Evolutionary conservation across 306 rosid species (phyloP).

Genomic region (Dicorynia guianensis): DNA sequence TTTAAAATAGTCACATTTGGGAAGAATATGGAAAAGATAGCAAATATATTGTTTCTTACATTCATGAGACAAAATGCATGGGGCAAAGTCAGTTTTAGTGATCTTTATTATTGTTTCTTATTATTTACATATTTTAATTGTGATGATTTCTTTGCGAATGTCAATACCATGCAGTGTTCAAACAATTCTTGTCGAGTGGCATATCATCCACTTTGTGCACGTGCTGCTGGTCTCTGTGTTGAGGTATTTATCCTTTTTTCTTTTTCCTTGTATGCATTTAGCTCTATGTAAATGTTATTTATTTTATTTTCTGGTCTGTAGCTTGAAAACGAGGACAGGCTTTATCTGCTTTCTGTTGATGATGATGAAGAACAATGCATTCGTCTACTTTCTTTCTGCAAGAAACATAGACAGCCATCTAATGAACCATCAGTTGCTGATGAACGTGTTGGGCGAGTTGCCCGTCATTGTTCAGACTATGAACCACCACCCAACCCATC

Average conservation of each 20-base stretch:
- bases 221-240: constrained; percentile 99
- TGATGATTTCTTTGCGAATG: constrained; percentile 9
- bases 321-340: constrained; percentile 99
- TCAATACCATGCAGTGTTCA: constrained; percentile 75
- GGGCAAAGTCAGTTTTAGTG: constrained; percentile 29
- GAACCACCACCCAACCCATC: constrained; percentile 84
- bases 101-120: constrained; percentile 9
- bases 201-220: constrained; percentile 98
- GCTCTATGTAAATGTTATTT: not conserved
- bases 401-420: constrained; percentile 95
- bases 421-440: constrained; percentile 77
- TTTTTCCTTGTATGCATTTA: not conserved
- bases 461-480: constrained; percentile 79
- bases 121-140: constrained; percentile 20
- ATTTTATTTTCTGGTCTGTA: constrained; percentile 44
- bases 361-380: constrained; percentile 98
- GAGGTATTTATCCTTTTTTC: constrained; percentile 66
- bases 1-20: not conserved
- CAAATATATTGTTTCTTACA: not conserved
- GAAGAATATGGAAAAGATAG: constrained; percentile 4
- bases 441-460: constrained; percentile 68
- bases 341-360: constrained; percentile 86
- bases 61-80: not conserved
- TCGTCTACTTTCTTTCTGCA: constrained; percentile 95
- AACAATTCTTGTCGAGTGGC: constrained; percentile 92